phyloP scores from a whole-genome alignment of 441 rosid genomes.

The Pelargonium australe region DNA sequence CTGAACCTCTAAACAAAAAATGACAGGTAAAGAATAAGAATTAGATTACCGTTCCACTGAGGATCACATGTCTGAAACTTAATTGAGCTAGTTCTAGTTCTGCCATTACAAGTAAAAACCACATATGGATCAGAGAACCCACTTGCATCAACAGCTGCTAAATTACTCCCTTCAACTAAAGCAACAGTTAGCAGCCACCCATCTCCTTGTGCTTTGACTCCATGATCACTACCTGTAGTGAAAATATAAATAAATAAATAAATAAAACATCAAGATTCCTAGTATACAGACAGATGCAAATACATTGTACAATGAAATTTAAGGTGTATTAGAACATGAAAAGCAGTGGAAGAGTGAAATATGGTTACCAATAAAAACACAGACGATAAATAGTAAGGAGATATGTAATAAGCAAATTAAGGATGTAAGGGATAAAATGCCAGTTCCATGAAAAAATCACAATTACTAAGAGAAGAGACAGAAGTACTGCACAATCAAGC shows the following conservation, averaged over 20 bases:
- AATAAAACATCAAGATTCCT: background rate
- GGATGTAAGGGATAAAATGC: background rate
- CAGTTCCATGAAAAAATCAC: too few species aligned
- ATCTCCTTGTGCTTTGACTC: slow-evolving; percentile 90
- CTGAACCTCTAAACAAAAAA: slow-evolving; percentile 4
- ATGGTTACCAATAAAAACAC: background rate
- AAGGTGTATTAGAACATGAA: background rate
- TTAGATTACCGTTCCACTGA: slow-evolving; percentile 76
- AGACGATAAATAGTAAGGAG: slow-evolving; percentile 5
- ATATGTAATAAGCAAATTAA: background rate
- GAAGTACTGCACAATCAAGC: too few species aligned
- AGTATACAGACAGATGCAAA: background rate
- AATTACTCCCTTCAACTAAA: slow-evolving; percentile 69
- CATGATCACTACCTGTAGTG: slow-evolving; percentile 74
- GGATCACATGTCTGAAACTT: slow-evolving; percentile 88
- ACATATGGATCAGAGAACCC: slow-evolving; percentile 91
- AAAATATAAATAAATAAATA: slow-evolving; percentile 7
- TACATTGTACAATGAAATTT: background rate
- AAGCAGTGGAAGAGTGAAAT: background rate
- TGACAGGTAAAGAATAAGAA: slow-evolving; percentile 17
- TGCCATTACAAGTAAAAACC: slow-evolving; percentile 84
- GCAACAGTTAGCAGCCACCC: slow-evolving; percentile 97
- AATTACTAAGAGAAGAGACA: too few species aligned
- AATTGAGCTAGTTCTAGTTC: slow-evolving; percentile 83
- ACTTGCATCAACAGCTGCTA: slow-evolving; percentile 86